Evolutionary conservation across 1,139 yeast species (phyloP).

Genomic region (Blastobotrys elegans): DNA sequence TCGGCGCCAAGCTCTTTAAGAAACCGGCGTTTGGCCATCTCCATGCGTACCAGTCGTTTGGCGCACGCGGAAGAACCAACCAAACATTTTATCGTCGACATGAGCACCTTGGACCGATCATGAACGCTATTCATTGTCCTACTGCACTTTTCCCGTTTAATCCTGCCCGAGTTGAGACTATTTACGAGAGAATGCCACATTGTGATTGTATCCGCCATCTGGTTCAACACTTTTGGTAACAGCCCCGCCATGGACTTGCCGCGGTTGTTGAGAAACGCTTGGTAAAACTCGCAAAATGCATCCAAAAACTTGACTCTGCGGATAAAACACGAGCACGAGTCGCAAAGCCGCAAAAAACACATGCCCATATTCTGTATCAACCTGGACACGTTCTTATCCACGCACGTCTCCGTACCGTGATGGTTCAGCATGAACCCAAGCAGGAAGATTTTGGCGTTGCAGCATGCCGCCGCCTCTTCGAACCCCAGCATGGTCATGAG

Average conservation of each 20-base stretch:
- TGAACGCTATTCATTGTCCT: conserved; percentile 7
- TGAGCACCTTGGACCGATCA: conserved; percentile 13
- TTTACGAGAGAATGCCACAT: conserved; percentile 8
- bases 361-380: conserved; percentile 21
- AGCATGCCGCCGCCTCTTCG: conserved; percentile 14
- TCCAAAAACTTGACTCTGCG: conserved; percentile 23
- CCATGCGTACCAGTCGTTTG: conserved; percentile 17
- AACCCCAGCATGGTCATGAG: conserved; percentile 19
- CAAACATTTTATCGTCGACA: conserved; percentile 13
- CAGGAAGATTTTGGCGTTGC: conserved; percentile 25
- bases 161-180: conserved; percentile 1
- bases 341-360: conserved; percentile 21
- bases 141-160: conserved; percentile 6
- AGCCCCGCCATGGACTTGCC: conserved; percentile 20
- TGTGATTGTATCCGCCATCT: conserved; percentile 9
- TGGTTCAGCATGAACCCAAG: conserved; percentile 26
- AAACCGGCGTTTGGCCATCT: conserved; percentile 16
- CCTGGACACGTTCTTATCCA: conserved; percentile 14
- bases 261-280: conserved; percentile 23
- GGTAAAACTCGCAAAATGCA: conserved; percentile 22
- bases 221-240: conserved; percentile 12
- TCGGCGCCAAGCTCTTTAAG: conserved; percentile 13
- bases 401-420: conserved; percentile 14
- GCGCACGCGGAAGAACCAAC: conserved; percentile 20
- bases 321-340: conserved; percentile 20